Conservation (phyloP, 106 monocot genomes). For the Apostasia shenzhenica region DNA sequence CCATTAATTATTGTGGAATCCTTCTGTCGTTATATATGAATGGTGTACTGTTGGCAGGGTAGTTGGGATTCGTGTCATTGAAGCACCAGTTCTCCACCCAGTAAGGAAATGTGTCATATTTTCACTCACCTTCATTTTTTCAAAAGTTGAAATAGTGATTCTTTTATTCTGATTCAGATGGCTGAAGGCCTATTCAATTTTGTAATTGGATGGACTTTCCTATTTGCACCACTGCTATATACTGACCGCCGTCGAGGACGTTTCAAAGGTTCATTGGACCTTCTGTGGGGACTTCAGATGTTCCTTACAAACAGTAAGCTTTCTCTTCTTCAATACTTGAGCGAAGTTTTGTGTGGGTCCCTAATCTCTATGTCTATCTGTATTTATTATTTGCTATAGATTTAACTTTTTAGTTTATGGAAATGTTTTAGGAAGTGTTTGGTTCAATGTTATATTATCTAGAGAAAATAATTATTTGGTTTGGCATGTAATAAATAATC, state of each 20-base stretch:
- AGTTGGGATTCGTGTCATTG: slow-evolving; percentile 75
- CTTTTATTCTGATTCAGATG: slow-evolving; percentile 20
- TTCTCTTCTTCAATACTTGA: background rate
- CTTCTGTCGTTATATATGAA: too few relatives aligned
- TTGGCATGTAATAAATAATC: too few relatives aligned
- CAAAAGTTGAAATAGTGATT: background rate
- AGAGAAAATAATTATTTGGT: too few relatives aligned
- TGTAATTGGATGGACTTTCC: slow-evolving; percentile 85
- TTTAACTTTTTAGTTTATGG: too few relatives aligned
- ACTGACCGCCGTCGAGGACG: slow-evolving; percentile 64
- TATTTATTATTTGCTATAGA: too few relatives aligned
- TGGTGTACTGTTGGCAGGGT: slow-evolving; percentile 33
- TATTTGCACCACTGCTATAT: slow-evolving; percentile 82
- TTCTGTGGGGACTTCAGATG: slow-evolving; percentile 92
- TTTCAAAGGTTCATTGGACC: slow-evolving; percentile 71
- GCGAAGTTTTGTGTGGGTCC: too few relatives aligned
- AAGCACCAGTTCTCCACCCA: slow-evolving; percentile 80
- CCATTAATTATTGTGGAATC: too few relatives aligned
- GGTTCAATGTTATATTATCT: too few relatives aligned
- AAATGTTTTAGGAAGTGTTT: too few relatives aligned
- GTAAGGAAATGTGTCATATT: slow-evolving; percentile 33
- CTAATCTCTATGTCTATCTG: too few relatives aligned
- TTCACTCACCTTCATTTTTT: background rate
- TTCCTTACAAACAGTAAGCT: slow-evolving; percentile 85
- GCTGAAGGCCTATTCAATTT: slow-evolving; percentile 92